A percentile compares a stretch with the other conserved stretches of the same genome.
phyloP scores from a whole-genome alignment of 768 basidiomycete genomes.

The Epithele typhae region DNA sequence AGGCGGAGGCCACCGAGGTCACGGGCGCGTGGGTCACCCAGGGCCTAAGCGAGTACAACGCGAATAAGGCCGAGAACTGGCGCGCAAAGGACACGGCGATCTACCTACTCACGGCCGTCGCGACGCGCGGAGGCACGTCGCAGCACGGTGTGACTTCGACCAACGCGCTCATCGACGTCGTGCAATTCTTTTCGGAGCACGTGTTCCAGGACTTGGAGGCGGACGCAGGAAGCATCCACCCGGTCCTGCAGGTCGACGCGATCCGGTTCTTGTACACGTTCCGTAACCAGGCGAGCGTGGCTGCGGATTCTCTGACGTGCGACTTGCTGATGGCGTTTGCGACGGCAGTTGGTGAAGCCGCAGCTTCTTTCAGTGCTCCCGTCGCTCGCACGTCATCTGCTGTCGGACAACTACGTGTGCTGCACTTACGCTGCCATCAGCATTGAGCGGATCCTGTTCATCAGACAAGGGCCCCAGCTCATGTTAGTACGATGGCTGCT shows the following conservation, averaged over 20 bases:
- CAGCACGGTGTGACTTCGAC: conserved; percentile 94
- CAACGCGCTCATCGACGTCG: conserved; percentile 88
- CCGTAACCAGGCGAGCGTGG: conserved; percentile 68
- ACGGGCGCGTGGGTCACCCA: conserved; percentile 79
- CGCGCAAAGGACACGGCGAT: conserved; percentile 92
- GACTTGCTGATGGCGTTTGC: not conserved
- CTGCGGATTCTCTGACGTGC: not conserved
- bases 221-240: conserved; percentile 62
- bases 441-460: conserved; percentile 92
- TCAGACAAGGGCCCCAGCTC: conserved; percentile 71
- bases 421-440: conserved; percentile 97
- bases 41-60: conserved; percentile 63
- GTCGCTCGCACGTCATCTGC: conserved; percentile 75
- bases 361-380: conserved; percentile 92
- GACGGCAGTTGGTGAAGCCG: conserved; percentile 76
- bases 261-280: conserved; percentile 94
- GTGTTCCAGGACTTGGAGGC: conserved; percentile 85
- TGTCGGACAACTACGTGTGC: conserved; percentile 82
- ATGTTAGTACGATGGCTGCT: conserved; percentile 48
- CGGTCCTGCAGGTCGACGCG: conserved; percentile 92
- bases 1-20: conserved; percentile 82
- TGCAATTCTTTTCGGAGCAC: conserved; percentile 92
- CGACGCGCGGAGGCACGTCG: conserved; percentile 81
- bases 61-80: conserved; percentile 65
- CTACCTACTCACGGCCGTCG: conserved; percentile 90